phyloP scores from a whole-genome alignment of 2,329 filamentous ascomycete genomes.

The Paraphaeosphaeria sporulosa region DNA sequence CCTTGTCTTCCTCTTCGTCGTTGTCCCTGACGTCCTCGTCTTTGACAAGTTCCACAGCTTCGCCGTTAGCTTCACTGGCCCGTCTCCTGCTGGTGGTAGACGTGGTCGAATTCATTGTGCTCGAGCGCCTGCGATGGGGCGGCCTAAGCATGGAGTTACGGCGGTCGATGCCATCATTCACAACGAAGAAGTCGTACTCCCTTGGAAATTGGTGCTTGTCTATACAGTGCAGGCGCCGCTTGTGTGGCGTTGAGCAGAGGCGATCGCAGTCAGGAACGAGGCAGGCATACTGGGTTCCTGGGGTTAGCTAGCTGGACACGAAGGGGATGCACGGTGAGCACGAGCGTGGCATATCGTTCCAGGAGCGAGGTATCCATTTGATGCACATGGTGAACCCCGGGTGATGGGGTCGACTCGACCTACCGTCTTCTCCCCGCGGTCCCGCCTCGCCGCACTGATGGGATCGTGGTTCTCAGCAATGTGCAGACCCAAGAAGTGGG shows the following conservation, averaged over 20 bases:
- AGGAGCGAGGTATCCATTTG: slow-evolving; percentile 1
- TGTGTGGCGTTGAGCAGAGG: slow-evolving; percentile 82
- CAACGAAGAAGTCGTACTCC: slow-evolving; percentile 63
- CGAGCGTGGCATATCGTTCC: neutral
- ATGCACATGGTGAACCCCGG: neutral
- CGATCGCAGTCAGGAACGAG: slow-evolving; percentile 89
- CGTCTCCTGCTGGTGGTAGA: slow-evolving; percentile 20
- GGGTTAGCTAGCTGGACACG: slow-evolving; percentile 5
- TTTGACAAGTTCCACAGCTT: slow-evolving; percentile 34
- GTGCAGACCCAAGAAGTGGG: slow-evolving; percentile 80
- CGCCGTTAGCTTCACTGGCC: slow-evolving; percentile 24
- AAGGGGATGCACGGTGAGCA: neutral
- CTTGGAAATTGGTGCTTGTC: slow-evolving; percentile 93
- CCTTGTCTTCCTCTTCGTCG: slow-evolving; percentile 12
- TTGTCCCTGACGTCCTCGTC: slow-evolving; percentile 22
- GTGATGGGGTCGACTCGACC: slow-evolving; percentile 40
- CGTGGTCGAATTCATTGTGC: slow-evolving; percentile 29
- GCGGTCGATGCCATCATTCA: slow-evolving; percentile 88
- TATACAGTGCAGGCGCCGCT: slow-evolving; percentile 85
- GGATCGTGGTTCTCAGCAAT: slow-evolving; percentile 93
- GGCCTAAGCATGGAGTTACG: slow-evolving; percentile 75
- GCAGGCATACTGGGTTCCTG: slow-evolving; percentile 72
- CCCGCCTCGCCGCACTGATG: slow-evolving; percentile 73
- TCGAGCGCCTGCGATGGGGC: slow-evolving; percentile 44
- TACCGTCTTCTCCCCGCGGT: slow-evolving; percentile 86